Evolutionary conservation across 2,329 filamentous ascomycete species (phyloP).

Genomic region (Fusarium oligoseptatum): DNA sequence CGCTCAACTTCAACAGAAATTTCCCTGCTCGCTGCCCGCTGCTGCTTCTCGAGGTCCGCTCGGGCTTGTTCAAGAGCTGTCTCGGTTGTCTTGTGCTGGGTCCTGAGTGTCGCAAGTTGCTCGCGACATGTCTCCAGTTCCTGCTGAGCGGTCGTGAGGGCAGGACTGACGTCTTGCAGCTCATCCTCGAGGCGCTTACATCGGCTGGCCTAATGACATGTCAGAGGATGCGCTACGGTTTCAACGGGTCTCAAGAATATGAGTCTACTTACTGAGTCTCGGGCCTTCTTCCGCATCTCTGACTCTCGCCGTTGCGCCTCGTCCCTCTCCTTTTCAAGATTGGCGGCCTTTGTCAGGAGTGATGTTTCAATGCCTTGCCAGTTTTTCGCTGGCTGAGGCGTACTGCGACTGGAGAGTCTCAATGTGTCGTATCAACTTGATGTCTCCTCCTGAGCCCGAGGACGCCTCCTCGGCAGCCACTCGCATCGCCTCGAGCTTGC

Average conservation of each 20-base stretch:
- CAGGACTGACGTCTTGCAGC: slow-evolving; percentile 76
- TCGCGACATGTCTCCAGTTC: slow-evolving; percentile 72
- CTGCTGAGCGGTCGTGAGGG: slow-evolving; percentile 73
- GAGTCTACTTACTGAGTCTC: slow-evolving; percentile 79
- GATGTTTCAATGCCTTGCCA: slow-evolving; percentile 97
- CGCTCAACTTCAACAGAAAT: slow-evolving; percentile 57
- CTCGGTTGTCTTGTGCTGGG: slow-evolving; percentile 75
- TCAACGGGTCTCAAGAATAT: neutral
- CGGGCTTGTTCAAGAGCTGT: slow-evolving; percentile 70
- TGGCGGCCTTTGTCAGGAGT: slow-evolving; percentile 80
- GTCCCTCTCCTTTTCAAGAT: slow-evolving; percentile 90
- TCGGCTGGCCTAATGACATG: slow-evolving; percentile 67
- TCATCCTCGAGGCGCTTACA: slow-evolving; percentile 83
- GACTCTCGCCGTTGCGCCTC: slow-evolving; percentile 86
- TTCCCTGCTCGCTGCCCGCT: slow-evolving; percentile 48
- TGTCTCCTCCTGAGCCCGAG: slow-evolving; percentile 83
- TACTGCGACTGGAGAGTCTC: slow-evolving; percentile 97
- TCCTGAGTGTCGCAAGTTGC: slow-evolving; percentile 72
- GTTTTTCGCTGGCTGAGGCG: slow-evolving; percentile 93
- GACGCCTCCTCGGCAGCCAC: slow-evolving; percentile 89
- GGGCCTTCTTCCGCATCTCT: slow-evolving; percentile 88
- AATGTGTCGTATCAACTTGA: slow-evolving; percentile 91
- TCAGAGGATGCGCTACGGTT: slow-evolving; percentile 19
- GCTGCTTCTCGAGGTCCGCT: slow-evolving; percentile 65
- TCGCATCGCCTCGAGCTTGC: slow-evolving; percentile 89